A percentile compares a stretch with the other conserved stretches of the same genome.
These are phyloP conservation scores for Lodderomyces pseudojiufengensis DNA, from an alignment of 1,139 yeast genomes.

Conservation along the genomic window DNA sequence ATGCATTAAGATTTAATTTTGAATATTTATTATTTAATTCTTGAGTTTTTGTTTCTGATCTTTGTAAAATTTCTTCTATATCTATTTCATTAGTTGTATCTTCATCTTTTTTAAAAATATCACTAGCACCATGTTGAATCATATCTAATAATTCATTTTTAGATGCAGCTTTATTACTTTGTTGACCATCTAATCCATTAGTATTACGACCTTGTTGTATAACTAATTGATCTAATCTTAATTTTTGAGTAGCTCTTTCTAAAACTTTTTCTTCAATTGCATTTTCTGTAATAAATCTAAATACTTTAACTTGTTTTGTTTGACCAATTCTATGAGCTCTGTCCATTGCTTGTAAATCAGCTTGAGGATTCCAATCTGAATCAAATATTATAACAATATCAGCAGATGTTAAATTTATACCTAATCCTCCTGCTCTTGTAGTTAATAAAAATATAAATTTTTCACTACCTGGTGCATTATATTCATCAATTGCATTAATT, in stretches of 20 bases:
- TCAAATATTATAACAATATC: slow-evolving; percentile 72
- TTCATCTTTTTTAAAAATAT: slow-evolving; percentile 43
- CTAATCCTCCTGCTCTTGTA: slow-evolving; percentile 86
- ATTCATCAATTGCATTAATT: slow-evolving; percentile 71
- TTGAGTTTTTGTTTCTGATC: slow-evolving; percentile 61
- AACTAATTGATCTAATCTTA: slow-evolving; percentile 74
- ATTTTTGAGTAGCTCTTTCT: slow-evolving; percentile 76
- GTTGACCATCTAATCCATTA: slow-evolving; percentile 35
- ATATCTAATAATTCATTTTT: slow-evolving; percentile 72
- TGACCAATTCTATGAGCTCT: slow-evolving; percentile 87
- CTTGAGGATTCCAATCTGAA: slow-evolving; percentile 87
- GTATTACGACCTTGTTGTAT: slow-evolving; percentile 68
- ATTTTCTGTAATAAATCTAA: slow-evolving; percentile 71
- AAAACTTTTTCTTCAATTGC: slow-evolving; percentile 79
- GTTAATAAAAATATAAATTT: slow-evolving; percentile 71
- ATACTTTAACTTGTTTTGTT: slow-evolving; percentile 75
- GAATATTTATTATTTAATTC: slow-evolving; percentile 63
- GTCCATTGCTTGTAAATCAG: slow-evolving; percentile 86
- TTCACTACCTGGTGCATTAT: slow-evolving; percentile 63
- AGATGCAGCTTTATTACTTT: slow-evolving; percentile 42
- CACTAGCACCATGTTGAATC: slow-evolving; percentile 79
- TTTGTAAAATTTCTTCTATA: slow-evolving; percentile 55
- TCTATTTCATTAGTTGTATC: slow-evolving; percentile 50
- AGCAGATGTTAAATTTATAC: slow-evolving; percentile 74
- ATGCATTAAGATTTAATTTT: slow-evolving; percentile 66